Evolutionary conservation across 2,329 filamentous ascomycete species (phyloP), one percentile per base, ranked within the genome.

Genomic region (Ophiostoma angusticollis): DNA sequence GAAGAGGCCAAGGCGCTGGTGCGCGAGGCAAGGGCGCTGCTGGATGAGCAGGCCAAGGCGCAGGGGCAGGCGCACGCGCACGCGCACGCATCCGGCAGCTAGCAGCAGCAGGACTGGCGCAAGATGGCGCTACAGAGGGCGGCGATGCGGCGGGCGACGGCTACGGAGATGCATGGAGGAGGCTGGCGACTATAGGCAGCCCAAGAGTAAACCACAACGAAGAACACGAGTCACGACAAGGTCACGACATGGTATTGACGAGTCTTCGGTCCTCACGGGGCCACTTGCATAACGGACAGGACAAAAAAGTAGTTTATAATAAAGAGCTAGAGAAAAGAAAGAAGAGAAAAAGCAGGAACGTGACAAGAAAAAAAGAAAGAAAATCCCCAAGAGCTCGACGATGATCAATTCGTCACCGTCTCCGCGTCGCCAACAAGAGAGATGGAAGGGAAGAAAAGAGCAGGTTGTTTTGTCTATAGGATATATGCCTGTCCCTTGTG

Each of bases 1-100:
- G 91, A 98, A 56, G 91, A 98, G 59, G 91, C 91, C 21, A 96
- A 96, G 62, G 85, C 86, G 4, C 64, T 96, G 49, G 82, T 94
- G 45, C 72, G 85, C 45, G 89, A 96, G 58, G 79, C 93, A 11
- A 72, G 87, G 49, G 81, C 81, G 5, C 72, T 83, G 48, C 70
- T 86, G 58, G 81, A 84, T 6, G 5, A 28, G 14, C 17, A 14
- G 18, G 8, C 21, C 14, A 13, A 14, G 12, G 22, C n/a, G n/a
- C n/a, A n/a, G n/a, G n/a, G n/a, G n/a, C n/a, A n/a, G n/a, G n/a
- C n/a, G n/a, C n/a, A n/a, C n/a, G n/a, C n/a, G n/a, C n/a, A n/a
- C n/a, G n/a, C n/a, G n/a, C n/a, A n/a, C n/a, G n/a, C n/a, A n/a
- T n/a, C 29, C 3, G 29, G 30, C 24, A 39, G 31, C 19, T 39